A percentile compares a stretch with the other conserved stretches of the same genome.
Conservation (phyloP, 2,329 filamentous ascomycete genomes). For the Byssothecium circinans region DNA sequence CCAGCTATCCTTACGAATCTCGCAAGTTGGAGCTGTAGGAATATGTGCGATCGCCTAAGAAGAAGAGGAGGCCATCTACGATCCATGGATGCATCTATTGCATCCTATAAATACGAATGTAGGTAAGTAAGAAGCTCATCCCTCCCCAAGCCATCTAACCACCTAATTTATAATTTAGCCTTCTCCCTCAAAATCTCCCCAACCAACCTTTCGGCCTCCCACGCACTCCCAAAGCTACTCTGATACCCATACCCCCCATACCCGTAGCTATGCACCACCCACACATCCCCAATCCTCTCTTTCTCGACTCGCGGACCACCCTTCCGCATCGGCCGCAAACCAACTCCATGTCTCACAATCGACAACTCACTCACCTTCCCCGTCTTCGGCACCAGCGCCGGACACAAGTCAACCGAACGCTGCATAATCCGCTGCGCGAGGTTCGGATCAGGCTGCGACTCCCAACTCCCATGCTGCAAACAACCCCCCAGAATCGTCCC, state of each 20-base stretch:
- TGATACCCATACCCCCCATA: constrained; percentile 77
- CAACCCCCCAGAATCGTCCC: constrained; percentile 87
- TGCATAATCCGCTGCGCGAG: constrained; percentile 84
- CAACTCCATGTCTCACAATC: constrained; percentile 79
- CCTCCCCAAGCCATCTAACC: too few species aligned
- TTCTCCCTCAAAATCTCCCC: constrained; percentile 21
- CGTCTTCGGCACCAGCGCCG: constrained; percentile 60
- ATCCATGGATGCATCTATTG: too few species aligned
- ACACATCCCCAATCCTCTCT: constrained; percentile 63
- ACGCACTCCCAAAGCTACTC: constrained; percentile 48
- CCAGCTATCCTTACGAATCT: too few species aligned
- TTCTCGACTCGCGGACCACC: constrained; percentile 76
- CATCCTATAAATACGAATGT: not conserved
- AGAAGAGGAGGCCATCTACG: too few species aligned
- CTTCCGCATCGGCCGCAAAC: constrained; percentile 72
- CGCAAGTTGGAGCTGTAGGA: too few species aligned
- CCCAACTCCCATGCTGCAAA: constrained; percentile 78
- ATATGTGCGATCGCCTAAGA: too few species aligned
- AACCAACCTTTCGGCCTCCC: constrained; percentile 46
- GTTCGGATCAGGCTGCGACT: constrained; percentile 74
- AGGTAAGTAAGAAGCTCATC: not conserved
- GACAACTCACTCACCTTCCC: constrained; percentile 71
- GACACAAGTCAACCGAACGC: constrained; percentile 67
- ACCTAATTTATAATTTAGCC: constrained; percentile 7
- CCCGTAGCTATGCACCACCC: constrained; percentile 80